These are phyloP conservation scores for Diaporthe sp. DNA, from an alignment of 2,329 filamentous ascomycete species.

Conservation along the genomic window DNA sequence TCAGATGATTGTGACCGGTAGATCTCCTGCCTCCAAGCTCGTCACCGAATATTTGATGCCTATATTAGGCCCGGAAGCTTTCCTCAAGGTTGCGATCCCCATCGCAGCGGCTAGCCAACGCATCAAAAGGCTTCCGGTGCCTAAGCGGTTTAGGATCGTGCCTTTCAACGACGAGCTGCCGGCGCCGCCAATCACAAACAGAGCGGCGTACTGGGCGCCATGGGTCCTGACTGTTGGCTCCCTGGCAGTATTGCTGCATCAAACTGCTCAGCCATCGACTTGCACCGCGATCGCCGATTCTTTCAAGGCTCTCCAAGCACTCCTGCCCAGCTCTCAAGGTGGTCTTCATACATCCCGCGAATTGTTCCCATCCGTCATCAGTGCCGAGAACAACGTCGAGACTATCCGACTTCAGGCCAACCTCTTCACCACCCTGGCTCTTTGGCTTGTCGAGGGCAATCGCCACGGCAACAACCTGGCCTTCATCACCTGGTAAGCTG, in stretches of 20 bases:
- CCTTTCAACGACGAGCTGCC: conserved; percentile 8
- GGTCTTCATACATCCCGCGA: not conserved
- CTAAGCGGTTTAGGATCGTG: not conserved
- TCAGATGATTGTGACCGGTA: not conserved
- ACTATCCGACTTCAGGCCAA: not conserved
- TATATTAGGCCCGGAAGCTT: not conserved
- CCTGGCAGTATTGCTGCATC: not conserved
- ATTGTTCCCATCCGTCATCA: not conserved
- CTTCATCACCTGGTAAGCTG: not conserved
- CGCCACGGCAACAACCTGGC: not conserved
- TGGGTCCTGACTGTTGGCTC: not conserved
- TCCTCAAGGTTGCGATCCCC: not conserved
- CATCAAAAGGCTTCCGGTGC: not conserved
- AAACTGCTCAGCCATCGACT: not conserved
- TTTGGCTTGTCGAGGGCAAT: not conserved
- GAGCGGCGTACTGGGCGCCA: not conserved
- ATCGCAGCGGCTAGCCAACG: not conserved
- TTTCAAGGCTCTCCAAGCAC: not conserved
- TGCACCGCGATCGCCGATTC: not conserved
- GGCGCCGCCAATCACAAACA: not conserved
- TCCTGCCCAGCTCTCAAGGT: not conserved
- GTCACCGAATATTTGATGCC: not conserved
- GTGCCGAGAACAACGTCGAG: not conserved
- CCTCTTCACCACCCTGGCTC: not conserved
- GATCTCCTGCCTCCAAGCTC: not conserved